Evolutionary conservation across 345 rosid species (phyloP).

Genomic region (Lumnitzera racemosa): DNA sequence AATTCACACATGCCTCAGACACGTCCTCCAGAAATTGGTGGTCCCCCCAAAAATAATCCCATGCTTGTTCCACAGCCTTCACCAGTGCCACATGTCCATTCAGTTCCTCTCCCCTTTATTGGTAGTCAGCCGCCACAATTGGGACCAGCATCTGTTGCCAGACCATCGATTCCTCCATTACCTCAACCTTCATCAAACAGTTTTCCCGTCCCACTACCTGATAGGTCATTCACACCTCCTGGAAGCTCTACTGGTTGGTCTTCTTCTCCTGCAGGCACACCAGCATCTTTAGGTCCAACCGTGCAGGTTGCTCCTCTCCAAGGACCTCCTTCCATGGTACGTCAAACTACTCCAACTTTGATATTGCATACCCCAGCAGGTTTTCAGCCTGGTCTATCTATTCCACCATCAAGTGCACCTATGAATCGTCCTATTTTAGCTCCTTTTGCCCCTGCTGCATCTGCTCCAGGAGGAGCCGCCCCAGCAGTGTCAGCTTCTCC

Average conservation of each 20-base stretch:
- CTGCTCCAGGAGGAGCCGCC: constrained; percentile 12
- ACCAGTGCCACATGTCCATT: constrained; percentile 23
- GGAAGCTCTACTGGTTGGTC: constrained; percentile 35
- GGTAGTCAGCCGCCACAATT: constrained; percentile 37
- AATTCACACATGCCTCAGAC: constrained; percentile 24
- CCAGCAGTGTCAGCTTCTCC: constrained; percentile 13
- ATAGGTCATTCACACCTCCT: constrained; percentile 15
- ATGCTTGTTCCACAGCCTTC: constrained; percentile 31
- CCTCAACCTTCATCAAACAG: constrained; percentile 27
- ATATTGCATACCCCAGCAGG: constrained; percentile 17
- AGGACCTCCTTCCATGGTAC: constrained; percentile 25
- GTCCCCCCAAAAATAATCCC: constrained; percentile 32
- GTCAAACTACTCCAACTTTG: constrained; percentile 20
- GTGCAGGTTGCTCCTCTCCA: constrained; percentile 33
- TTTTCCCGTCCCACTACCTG: constrained; percentile 30
- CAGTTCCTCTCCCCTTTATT: constrained; percentile 19
- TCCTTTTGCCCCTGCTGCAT: constrained; percentile 7
- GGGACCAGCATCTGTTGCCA: constrained; percentile 25
- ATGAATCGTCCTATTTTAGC: constrained; percentile 23
- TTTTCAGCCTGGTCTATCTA: constrained; percentile 14
- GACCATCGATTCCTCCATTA: constrained; percentile 25
- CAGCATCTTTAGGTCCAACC: constrained; percentile 15
- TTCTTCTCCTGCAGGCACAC: constrained; percentile 7
- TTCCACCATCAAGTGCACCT: constrained; percentile 20
- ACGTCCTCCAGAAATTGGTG: constrained; percentile 27